Conservation (phyloP, 1,139 yeast species). For the Kurtzmaniella quercitrusa region DNA sequence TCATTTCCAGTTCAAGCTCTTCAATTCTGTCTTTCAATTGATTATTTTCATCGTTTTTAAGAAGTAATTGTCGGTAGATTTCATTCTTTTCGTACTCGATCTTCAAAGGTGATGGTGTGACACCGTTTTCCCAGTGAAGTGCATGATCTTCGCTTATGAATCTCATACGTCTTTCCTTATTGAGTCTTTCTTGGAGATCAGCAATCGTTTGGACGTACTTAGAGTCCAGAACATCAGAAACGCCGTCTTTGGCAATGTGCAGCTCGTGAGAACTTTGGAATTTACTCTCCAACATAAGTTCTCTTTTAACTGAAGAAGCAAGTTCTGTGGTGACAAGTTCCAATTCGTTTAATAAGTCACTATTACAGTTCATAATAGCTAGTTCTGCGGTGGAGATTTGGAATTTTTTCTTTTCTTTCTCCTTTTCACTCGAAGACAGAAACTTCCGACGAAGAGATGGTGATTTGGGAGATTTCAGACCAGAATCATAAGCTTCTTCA, state of each 20-base stretch:
- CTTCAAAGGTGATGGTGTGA: conserved; percentile 51
- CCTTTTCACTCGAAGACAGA: conserved; percentile 3
- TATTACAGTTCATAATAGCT: conserved; percentile 57
- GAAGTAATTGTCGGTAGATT: conserved; percentile 41
- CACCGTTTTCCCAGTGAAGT: conserved; percentile 51
- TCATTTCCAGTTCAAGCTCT: conserved; percentile 20
- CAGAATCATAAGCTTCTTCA: not conserved
- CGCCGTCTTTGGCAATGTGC: conserved; percentile 10
- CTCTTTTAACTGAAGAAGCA: conserved; percentile 68
- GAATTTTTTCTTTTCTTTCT: conserved; percentile 11
- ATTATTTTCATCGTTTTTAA: conserved; percentile 44
- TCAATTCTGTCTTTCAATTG: conserved; percentile 41
- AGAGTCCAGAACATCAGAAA: conserved; percentile 21
- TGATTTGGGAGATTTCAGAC: conserved; percentile 1
- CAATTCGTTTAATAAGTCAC: conserved; percentile 55
- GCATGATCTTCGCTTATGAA: conserved; percentile 71
- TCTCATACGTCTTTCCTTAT: conserved; percentile 61
- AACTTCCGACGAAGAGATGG: conserved; percentile 1
- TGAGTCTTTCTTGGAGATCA: conserved; percentile 53
- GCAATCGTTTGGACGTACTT: conserved; percentile 46
- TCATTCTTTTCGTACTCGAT: conserved; percentile 56
- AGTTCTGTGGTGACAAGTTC: conserved; percentile 67
- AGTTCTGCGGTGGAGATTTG: conserved; percentile 56
- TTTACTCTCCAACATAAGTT: conserved; percentile 51
- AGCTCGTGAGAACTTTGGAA: conserved; percentile 19